phyloP scores from a whole-genome alignment of 2,329 filamentous ascomycete species.

The Huntiella savannae region DNA sequence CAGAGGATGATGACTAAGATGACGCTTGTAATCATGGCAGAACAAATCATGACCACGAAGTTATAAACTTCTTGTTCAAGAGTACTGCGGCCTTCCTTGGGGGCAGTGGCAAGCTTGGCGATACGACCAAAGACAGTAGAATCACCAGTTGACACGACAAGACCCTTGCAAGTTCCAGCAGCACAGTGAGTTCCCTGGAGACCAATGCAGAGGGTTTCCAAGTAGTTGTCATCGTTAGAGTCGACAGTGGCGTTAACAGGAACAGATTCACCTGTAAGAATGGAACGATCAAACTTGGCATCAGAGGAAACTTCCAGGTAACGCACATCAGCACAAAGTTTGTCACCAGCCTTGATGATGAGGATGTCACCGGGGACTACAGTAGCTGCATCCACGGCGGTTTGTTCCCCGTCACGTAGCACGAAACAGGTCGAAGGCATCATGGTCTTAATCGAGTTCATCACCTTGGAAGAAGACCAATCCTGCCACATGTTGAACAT shows the following conservation, averaged over 20 bases:
- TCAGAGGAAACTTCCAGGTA: constrained; percentile 59
- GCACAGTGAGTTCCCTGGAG: constrained; percentile 98
- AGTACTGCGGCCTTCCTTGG: constrained; percentile 93
- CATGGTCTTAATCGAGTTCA: constrained; percentile 65
- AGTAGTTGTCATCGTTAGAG: constrained; percentile 45
- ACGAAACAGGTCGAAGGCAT: constrained; percentile 60
- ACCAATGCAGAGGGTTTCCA: constrained; percentile 86
- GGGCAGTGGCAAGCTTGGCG: constrained; percentile 92
- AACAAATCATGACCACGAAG: constrained; percentile 60
- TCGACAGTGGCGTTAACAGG: constrained; percentile 58
- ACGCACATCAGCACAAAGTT: constrained; percentile 74
- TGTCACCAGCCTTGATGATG: constrained; percentile 72
- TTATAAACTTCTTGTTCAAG: constrained; percentile 98
- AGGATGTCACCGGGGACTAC: constrained; percentile 89
- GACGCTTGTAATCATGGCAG: constrained; percentile 81
- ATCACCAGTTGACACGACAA: constrained; percentile 77
- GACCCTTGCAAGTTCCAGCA: constrained; percentile 73
- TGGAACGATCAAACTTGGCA: constrained; percentile 89
- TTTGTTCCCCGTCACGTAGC: constrained; percentile 54
- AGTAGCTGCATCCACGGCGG: constrained; percentile 79
- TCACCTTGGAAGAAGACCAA: constrained; percentile 57
- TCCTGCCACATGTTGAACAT: constrained; percentile 54
- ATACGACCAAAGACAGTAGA: constrained; percentile 96
- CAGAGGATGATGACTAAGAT: constrained; percentile 92
- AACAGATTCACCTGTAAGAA: constrained; percentile 61